Evolutionary conservation across 2,329 filamentous ascomycete species (phyloP), one percentile per base, ranked within the genome.

Genomic region (Claviceps africana): DNA sequence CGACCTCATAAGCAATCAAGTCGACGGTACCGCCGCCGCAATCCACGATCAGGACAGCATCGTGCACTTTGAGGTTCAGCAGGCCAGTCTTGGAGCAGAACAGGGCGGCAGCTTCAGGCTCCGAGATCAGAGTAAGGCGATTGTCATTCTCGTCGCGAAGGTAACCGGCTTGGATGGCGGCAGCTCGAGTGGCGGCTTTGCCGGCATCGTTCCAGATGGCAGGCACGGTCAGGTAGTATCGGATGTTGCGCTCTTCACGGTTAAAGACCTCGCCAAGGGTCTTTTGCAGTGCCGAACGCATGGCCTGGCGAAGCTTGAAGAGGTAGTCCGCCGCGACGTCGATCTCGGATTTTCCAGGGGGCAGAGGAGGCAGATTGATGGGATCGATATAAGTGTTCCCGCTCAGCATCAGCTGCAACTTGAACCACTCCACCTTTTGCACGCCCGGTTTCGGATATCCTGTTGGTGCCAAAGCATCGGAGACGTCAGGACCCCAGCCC

Each of bases 391-490:
- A 97, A 45, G 93, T 97, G 76, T 97, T 97, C 57, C 93, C 93
- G 55, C 89, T 96, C 56, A 96, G 79, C 93, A 97, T 97, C 53
- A 98, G 82, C 73, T 98, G 93, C 60, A 98, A 79, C 76, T 97
- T 97, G 79, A 98, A 97, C 93, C 93, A 98, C 73, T 97, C 93
- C 25, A 97, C 91, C 74, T 97, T 97, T 70, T 97, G 93, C 60
- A 98, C 91, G 58, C 91, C 91, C 35, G 88, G 88, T 75, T 97
- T 97, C 60, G 93, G 93, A 69, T 97, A 97, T 57, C 93, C 93
- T 42, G 93, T 97, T 31, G 93, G 93, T 51, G 93, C 91, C 58
- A 97, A 79, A 57, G 93, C 93, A 71, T 97, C 91, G 55, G 93
- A 88, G 62, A 97, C 97, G 75, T 98, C 93, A 53, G 91, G 90